Evolutionary conservation across 768 basidiomycete species (phyloP).

Genomic region (Rhodosporidiobolus odoratus): DNA sequence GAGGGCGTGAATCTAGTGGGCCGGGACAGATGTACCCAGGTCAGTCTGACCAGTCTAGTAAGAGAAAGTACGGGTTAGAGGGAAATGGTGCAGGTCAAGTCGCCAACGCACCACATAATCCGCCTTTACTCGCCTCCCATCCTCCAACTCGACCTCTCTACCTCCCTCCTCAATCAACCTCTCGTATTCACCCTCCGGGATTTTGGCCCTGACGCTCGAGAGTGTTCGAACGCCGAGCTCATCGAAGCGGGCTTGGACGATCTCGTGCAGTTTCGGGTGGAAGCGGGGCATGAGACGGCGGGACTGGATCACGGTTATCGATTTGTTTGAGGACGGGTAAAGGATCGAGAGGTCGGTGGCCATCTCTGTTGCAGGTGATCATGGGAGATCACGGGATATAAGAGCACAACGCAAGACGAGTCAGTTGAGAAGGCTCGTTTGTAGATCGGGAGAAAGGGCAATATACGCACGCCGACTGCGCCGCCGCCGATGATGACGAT

Average conservation of each 20-base stretch:
- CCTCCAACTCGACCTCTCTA: constrained; percentile 51
- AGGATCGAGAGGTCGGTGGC: constrained; percentile 60
- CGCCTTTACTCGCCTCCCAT: constrained; percentile 54
- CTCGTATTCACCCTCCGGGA: constrained; percentile 46
- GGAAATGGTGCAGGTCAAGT: not conserved
- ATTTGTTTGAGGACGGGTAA: constrained; percentile 51
- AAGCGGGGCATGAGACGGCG: constrained; percentile 58
- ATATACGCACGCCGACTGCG: constrained; percentile 65
- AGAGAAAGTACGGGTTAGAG: not conserved
- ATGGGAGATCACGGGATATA: not conserved
- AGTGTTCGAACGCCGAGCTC: constrained; percentile 54
- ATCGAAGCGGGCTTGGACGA: constrained; percentile 51
- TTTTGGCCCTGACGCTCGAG: constrained; percentile 50
- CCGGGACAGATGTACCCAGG: not conserved
- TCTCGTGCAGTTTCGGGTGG: constrained; percentile 53
- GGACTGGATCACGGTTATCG: constrained; percentile 60
- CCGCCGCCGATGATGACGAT: constrained; percentile 68
- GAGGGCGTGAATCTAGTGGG: constrained; percentile 58
- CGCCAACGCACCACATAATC: constrained; percentile 53
- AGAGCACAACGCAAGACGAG: not conserved
- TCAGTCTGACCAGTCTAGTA: no score
- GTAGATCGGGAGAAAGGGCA: not conserved
- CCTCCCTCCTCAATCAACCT: constrained; percentile 26
- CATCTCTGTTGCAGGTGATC: constrained; percentile 51
- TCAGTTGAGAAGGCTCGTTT: not conserved